Base-by-base conservation (phyloP, 805 yeast genomes). In the Starmerella cellae region DNA sequence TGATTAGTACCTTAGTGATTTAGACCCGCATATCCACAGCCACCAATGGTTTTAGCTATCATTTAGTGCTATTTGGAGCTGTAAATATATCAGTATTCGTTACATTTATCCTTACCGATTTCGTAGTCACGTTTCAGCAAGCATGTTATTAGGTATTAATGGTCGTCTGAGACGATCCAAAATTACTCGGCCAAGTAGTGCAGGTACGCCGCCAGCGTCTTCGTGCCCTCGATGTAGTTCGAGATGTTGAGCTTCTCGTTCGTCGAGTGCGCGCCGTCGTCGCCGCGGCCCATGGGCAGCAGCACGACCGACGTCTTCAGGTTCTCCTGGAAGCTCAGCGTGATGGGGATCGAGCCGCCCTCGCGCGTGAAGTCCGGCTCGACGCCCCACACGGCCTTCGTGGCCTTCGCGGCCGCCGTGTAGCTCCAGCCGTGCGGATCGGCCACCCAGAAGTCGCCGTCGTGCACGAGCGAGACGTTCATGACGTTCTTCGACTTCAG, bases 301-400 rank as follows among this genome's bases (percentile, higher is more conserved):
- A 91, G 70, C 50, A 91, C 69, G 27, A 87, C 97, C 49, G 78
- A 78, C 20, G 93, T 82, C 55, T 82, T 77, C 57, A 91, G 72
- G 60, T 76, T 77, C 56, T 85, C 71, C 68, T 91, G 95, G 65
- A 91, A 91, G 28, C 95, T 80, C 53, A 91, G 65, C 19, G 99
- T 88, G 61, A 91, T 87, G 51, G 99, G 99, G 59, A 91, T 91
- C 3, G 96, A 87, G 30, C 99, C 99, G 57, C 99, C 99, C 68
- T 91, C 99, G 69, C 99, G 79, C 32, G 97, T 93, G 60, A 83
- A 75, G 64, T 91, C 98, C 28, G 98, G 98, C 49, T 83, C 93
- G 37, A 88, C 75, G 51, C 82, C 79, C 87, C 95, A 91, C 26
- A 91, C 98, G 41, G 78, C 77, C 62, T 85, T 79, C 35, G 98